These are phyloP conservation scores for Fremontodendron californicum DNA, from an alignment of 345 rosid genomes.

Conservation along the genomic window DNA sequence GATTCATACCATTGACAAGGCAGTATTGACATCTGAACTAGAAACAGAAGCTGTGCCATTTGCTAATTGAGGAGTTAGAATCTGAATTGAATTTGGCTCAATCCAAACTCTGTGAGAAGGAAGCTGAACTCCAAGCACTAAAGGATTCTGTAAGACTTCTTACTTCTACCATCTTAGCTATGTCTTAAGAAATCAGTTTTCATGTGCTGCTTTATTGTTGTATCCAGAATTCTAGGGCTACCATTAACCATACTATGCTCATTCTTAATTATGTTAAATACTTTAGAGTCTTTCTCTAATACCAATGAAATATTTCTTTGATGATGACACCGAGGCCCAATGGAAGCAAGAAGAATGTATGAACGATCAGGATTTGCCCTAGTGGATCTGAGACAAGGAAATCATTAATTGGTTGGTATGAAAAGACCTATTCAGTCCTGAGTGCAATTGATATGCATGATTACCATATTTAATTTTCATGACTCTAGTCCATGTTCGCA, in stretches of 20 bases:
- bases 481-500: no score
- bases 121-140: constrained; percentile 67
- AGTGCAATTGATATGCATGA: background rate
- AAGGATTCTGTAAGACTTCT: constrained; percentile 58
- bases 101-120: constrained; percentile 72
- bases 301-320: constrained; percentile 25
- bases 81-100: constrained; percentile 54
- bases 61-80: constrained; percentile 68
- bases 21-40: constrained; percentile 60
- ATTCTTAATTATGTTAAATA: background rate
- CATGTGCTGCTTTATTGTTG: background rate
- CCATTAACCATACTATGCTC: background rate
- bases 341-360: constrained; percentile 32
- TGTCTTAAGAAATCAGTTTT: constrained; percentile 7
- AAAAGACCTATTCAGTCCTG: background rate
- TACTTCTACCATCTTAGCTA: background rate
- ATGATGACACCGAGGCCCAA: constrained; percentile 48
- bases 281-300: background rate
- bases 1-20: constrained; percentile 46
- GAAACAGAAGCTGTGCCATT: constrained; percentile 58
- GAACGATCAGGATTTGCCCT: constrained; percentile 28
- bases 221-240: background rate
- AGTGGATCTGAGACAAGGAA: constrained; percentile 38
- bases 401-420: constrained; percentile 47
- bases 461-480: background rate